These are phyloP conservation scores for Lasiosphaeriaceae sp. DNA, from an alignment of 495 filamentous ascomycete genomes.

Conservation along the genomic window DNA sequence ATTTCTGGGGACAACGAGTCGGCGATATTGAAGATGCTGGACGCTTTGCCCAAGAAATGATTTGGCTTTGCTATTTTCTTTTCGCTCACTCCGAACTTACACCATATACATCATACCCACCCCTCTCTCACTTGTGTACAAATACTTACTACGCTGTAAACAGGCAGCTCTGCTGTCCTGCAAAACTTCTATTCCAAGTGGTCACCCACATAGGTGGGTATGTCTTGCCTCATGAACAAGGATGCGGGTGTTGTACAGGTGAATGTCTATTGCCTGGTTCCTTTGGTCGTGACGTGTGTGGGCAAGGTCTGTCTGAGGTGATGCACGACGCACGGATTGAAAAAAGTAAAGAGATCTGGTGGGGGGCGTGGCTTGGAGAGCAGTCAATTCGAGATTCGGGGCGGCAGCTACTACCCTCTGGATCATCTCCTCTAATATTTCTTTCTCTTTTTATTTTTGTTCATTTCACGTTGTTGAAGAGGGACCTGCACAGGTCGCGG, in stretches of 20 bases:
- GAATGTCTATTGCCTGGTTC: no score
- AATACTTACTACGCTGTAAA: not conserved
- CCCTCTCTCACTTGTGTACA: not conserved
- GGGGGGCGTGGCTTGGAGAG: no score
- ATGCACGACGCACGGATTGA: not conserved
- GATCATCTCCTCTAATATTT: not conserved
- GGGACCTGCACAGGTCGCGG: no score
- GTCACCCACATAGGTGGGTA: no score
- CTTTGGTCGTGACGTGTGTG: no score
- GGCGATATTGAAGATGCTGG: constrained; percentile 76
- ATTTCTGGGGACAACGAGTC: constrained; percentile 73
- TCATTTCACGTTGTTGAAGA: not conserved
- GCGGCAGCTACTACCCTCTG: no score
- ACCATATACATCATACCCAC: not conserved
- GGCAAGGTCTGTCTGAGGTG: no score
- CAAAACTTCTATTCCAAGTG: no score
- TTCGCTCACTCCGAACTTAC: not conserved
- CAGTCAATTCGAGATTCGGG: no score
- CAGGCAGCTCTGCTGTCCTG: no score
- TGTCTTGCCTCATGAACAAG: no score
- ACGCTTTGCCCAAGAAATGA: constrained; percentile 50
- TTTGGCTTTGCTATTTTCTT: constrained; percentile 1
- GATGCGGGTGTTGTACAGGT: no score
- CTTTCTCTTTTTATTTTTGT: constrained; percentile 1
- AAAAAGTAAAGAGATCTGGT: not conserved